These are phyloP conservation scores for Galerina marginata DNA, from an alignment of 768 basidiomycete genomes.

Conservation along the genomic window DNA sequence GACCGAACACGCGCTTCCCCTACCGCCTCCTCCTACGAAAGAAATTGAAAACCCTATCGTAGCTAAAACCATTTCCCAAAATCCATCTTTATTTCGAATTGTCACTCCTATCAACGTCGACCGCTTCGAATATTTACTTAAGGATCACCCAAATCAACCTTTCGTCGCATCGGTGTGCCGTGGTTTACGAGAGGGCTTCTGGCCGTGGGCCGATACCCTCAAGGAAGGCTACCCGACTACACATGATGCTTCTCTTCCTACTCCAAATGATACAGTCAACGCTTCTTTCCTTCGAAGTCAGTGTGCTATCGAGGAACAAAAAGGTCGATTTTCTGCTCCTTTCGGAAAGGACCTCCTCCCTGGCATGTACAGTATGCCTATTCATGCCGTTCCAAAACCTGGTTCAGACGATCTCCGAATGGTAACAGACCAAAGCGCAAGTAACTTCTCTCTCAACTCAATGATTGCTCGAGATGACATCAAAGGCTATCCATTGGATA, in stretches of 20 bases:
- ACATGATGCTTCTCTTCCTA: background rate
- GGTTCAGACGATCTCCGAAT: background rate
- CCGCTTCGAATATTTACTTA: background rate
- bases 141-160: slow-evolving; percentile 10
- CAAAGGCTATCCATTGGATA: background rate
- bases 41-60: background rate
- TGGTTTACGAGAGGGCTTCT: background rate
- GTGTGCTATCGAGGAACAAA: background rate
- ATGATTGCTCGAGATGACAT: background rate
- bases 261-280: background rate
- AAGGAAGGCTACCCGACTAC: background rate
- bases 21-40: background rate
- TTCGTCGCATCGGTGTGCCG: background rate
- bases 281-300: background rate
- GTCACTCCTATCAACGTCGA: slow-evolving; percentile 13
- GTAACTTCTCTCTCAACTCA: slow-evolving; percentile 4
- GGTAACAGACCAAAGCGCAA: background rate
- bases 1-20: background rate
- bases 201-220: background rate
- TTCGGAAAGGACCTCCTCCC: slow-evolving; percentile 4
- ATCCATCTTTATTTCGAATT: slow-evolving; percentile 11
- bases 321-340: slow-evolving; percentile 1
- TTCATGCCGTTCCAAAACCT: slow-evolving; percentile 12
- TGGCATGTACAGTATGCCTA: slow-evolving; percentile 19
- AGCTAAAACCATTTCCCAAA: background rate